Percentiles rank a stretch among this genome's conserved stretches.
These are phyloP conservation scores for Russula sp. DNA, from an alignment of 768 basidiomycete genomes.

Conservation along the genomic window DNA sequence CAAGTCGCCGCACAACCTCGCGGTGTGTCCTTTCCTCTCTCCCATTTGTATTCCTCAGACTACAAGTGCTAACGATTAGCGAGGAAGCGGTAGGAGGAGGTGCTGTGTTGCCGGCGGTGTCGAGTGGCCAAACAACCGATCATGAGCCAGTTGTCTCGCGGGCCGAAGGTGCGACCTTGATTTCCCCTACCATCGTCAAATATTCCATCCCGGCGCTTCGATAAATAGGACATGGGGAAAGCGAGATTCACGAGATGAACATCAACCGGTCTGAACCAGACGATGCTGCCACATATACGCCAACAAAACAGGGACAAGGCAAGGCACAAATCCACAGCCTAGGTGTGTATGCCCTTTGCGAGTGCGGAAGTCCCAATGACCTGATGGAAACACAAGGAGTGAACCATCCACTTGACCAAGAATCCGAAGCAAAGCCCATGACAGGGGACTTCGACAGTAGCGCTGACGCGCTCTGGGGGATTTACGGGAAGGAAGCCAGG, in stretches of 20 bases:
- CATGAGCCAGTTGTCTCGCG: background rate
- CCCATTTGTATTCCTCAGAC: background rate
- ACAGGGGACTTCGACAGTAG: background rate
- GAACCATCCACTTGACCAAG: background rate
- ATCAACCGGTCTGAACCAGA: too few relatives aligned
- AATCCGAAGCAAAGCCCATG: background rate
- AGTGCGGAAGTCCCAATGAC: too few relatives aligned
- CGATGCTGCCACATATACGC: too few relatives aligned
- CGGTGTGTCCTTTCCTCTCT: background rate
- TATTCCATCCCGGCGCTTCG: background rate
- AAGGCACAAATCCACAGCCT: too few relatives aligned
- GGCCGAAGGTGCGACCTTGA: background rate
- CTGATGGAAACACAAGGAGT: background rate
- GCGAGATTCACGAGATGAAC: too few relatives aligned
- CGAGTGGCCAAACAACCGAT: too few relatives aligned
- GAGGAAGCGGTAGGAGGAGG: background rate
- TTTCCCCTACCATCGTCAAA: background rate
- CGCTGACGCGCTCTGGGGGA: background rate
- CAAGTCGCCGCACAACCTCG: background rate
- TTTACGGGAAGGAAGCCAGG: background rate
- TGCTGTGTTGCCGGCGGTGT: too few relatives aligned
- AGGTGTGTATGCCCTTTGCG: too few relatives aligned
- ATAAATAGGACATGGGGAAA: background rate
- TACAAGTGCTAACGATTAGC: too few relatives aligned
- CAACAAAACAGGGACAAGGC: background rate